phyloP scores from a whole-genome alignment of 2,329 filamentous ascomycete genomes.

The Diaporthe sp. region DNA sequence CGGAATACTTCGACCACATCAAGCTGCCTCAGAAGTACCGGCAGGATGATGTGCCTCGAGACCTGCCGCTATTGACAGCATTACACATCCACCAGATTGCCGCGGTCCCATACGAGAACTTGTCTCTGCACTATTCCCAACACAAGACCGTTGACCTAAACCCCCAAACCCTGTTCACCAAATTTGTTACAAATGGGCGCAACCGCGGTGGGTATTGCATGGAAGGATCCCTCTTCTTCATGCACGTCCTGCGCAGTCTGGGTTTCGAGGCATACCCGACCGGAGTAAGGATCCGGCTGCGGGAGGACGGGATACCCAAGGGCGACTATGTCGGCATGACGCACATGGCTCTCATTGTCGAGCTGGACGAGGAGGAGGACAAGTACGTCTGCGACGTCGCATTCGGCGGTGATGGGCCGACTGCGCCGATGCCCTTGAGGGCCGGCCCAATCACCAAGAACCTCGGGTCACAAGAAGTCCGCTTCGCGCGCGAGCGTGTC shows the following conservation, averaged over 20 bases:
- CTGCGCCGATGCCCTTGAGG: constrained; percentile 64
- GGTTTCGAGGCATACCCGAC: constrained; percentile 48
- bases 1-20: constrained; percentile 40
- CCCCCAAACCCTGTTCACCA: constrained; percentile 58
- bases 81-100: constrained; percentile 59
- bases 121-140: constrained; percentile 62
- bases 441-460: constrained; percentile 55
- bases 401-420: constrained; percentile 72
- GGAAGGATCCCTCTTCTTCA: constrained; percentile 65
- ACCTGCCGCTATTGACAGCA: constrained; percentile 50
- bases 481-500: constrained; percentile 61
- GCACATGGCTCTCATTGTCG: constrained; percentile 72
- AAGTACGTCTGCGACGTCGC: constrained; percentile 69
- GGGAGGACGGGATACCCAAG: constrained; percentile 50
- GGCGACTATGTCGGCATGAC: constrained; percentile 52
- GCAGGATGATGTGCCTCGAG: constrained; percentile 34
- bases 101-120: constrained; percentile 66
- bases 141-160: constrained; percentile 53
- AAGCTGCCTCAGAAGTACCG: constrained; percentile 38
- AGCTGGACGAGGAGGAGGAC: constrained; percentile 50
- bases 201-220: constrained; percentile 70
- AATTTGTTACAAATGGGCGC: constrained; percentile 55
- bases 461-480: constrained; percentile 66
- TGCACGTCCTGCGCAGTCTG: constrained; percentile 40
- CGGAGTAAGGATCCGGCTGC: constrained; percentile 61